Base-by-base conservation (phyloP, 805 yeast genomes). In the Lipomyces starkeyi region DNA sequence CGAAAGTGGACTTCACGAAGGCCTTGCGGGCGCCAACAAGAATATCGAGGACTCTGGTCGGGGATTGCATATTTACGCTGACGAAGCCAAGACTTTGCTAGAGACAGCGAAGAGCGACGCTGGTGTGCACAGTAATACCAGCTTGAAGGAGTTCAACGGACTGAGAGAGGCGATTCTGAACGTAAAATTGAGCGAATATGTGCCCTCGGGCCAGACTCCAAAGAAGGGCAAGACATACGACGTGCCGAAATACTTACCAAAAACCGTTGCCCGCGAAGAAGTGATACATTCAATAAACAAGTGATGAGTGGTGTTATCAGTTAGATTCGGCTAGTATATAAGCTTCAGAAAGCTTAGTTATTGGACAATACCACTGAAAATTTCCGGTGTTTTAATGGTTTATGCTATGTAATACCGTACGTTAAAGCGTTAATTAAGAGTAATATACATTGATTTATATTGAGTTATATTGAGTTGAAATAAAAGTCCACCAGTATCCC, bases 161-260 rank as follows among this genome's bases (percentile, higher is more conserved):
- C 58, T 70, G 34, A 56, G 66, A 25, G 69, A 70, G 11, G 61
- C 65, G 17, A 35, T 70, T n/a, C n/a, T 40, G 25, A 43, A 52
- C 20, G 13, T 43, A 52, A 27, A 49, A 13, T 25, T 68, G 59
- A 25, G 25, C 22, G 67, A 59, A 37, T 68, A 67, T 35, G 47
- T 43, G 32, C 53, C 65, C 17, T 43, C 69, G 1, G 73, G 72
- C 7, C 32, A 37, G 3, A 70, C 73, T 20, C 73, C 73, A 20
- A 64, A 58, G 55, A 67, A 67, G 57, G 66, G 52, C 20, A 65
- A 59, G 55, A 43, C 20, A 25, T 68, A 68, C 49, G 25, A 22
- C 9, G 40, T 61, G 14, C 71, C 73, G 11, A 29, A 17, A 27
- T 29, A 27, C n/a, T 59, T 69, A 25, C 72, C 72, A 17, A 47